phyloP scores from a whole-genome alignment of 257 asterid genomes.

The Leptodermis oblonga region DNA sequence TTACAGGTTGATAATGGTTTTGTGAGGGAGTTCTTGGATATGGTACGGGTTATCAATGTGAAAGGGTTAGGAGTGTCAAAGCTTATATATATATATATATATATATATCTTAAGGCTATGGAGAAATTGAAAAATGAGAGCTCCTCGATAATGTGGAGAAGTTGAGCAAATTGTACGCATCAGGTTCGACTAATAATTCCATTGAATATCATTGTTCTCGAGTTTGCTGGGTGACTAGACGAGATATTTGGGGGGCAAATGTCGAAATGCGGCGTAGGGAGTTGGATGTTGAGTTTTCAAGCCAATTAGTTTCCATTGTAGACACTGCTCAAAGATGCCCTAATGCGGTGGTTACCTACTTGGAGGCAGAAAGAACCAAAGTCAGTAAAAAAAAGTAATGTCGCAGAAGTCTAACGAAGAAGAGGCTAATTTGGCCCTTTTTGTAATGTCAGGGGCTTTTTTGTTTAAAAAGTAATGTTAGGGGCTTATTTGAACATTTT shows the following conservation, averaged over 20 bases:
- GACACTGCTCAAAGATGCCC: no score
- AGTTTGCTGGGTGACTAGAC: slow-evolving; percentile 40
- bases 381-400: no score
- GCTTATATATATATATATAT: slow-evolving; percentile 35
- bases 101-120: slow-evolving; percentile 30
- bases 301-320: slow-evolving; percentile 49
- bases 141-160: no score
- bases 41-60: slow-evolving; percentile 45
- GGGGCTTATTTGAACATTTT: no score
- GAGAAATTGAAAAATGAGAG: slow-evolving; percentile 52
- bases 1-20: slow-evolving; percentile 47
- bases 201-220: slow-evolving; percentile 23
- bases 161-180: slow-evolving; percentile 41
- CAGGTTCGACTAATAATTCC: slow-evolving; percentile 35
- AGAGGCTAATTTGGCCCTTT: no score
- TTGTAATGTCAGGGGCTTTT: no score
- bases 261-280: slow-evolving; percentile 50
- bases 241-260: slow-evolving; percentile 63
- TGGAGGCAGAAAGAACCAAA: no score
- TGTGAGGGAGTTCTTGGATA: slow-evolving; percentile 51
- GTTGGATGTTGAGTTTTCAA: slow-evolving; percentile 38
- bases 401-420: no score
- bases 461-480: no score
- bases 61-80: slow-evolving; percentile 54
- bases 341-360: no score